Evolutionary conservation across 768 basidiomycete species (phyloP).

Genomic region (Hirschioporus abietinus): DNA sequence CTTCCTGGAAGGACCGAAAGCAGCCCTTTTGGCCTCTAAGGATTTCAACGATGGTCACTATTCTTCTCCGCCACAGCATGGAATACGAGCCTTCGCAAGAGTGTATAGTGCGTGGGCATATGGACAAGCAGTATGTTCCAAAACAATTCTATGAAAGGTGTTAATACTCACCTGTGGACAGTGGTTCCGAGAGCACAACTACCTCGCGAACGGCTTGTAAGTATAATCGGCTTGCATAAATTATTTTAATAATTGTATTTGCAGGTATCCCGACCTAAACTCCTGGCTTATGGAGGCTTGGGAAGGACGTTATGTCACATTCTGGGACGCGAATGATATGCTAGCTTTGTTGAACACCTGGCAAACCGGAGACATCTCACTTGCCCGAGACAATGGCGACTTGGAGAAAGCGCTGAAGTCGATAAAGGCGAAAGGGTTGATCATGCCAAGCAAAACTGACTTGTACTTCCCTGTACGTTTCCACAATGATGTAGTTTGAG

Average conservation of each 20-base stretch:
- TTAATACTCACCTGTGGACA: constrained; percentile 17
- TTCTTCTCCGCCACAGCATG: constrained; percentile 11
- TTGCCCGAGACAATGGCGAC: constrained; percentile 36
- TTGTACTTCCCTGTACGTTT: constrained; percentile 48
- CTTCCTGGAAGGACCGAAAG: constrained; percentile 19
- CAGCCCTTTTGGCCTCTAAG: constrained; percentile 16
- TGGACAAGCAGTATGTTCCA: constrained; percentile 12
- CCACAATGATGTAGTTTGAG: neutral
- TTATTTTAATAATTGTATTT: neutral
- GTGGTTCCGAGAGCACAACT: constrained; percentile 50
- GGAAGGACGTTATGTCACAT: constrained; percentile 37
- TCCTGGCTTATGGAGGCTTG: constrained; percentile 47
- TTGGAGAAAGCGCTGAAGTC: constrained; percentile 33
- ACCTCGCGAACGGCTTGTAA: constrained; percentile 37
- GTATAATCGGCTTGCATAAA: neutral
- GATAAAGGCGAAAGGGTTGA: constrained; percentile 49
- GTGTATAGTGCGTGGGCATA: constrained; percentile 20
- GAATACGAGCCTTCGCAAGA: constrained; percentile 17
- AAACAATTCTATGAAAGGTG: neutral
- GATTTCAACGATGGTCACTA: constrained; percentile 20
- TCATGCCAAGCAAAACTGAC: constrained; percentile 58
- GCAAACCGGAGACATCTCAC: constrained; percentile 44
- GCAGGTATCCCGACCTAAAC: constrained; percentile 42
- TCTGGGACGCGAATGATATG: constrained; percentile 54
- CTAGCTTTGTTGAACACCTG: constrained; percentile 45